A percentile compares a stretch with the other conserved stretches of the same genome.
Evolutionary conservation across 768 basidiomycete species (phyloP).

Genomic region (Lyophyllum decastes): DNA sequence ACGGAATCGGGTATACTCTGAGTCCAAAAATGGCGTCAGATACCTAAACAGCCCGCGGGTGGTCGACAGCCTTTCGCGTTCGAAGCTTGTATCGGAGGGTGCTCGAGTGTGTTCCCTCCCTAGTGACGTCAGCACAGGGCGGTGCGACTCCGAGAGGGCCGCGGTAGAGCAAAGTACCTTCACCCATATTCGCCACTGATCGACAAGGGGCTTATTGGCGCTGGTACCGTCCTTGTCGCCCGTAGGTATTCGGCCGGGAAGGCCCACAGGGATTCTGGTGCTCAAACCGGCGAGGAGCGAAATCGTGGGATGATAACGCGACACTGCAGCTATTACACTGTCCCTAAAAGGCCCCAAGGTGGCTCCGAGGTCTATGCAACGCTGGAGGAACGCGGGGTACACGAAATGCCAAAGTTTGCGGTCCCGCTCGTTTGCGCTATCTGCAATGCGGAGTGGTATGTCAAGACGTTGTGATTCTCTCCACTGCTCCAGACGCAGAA

Average conservation of each 20-base stretch:
- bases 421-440: conserved; percentile 69
- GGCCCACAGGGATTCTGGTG: conserved; percentile 49
- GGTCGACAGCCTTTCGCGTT: conserved; percentile 80
- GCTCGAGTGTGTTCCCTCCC: conserved; percentile 70
- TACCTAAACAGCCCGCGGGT: conserved; percentile 84
- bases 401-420: conserved; percentile 74
- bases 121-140: conserved; percentile 52
- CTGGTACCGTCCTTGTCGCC: conserved; percentile 55
- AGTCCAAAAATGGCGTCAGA: conserved; percentile 84
- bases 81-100: conserved; percentile 73
- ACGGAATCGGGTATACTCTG: conserved; percentile 80
- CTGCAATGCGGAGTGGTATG: conserved; percentile 66
- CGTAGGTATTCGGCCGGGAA: conserved; percentile 39
- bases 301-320: conserved; percentile 72
- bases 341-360: conserved; percentile 59
- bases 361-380: conserved; percentile 49
- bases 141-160: conserved; percentile 57
- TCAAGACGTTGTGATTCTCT: conserved; percentile 55
- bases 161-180: conserved; percentile 86
- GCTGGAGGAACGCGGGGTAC: conserved; percentile 64
- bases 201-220: conserved; percentile 60
- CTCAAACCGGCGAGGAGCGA: conserved; percentile 75
- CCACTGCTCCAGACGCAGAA: conserved; percentile 69
- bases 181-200: conserved; percentile 86
- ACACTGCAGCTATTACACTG: conserved; percentile 64